Conservation (phyloP, 331 rosid species). For the Ulmus americana region DNA sequence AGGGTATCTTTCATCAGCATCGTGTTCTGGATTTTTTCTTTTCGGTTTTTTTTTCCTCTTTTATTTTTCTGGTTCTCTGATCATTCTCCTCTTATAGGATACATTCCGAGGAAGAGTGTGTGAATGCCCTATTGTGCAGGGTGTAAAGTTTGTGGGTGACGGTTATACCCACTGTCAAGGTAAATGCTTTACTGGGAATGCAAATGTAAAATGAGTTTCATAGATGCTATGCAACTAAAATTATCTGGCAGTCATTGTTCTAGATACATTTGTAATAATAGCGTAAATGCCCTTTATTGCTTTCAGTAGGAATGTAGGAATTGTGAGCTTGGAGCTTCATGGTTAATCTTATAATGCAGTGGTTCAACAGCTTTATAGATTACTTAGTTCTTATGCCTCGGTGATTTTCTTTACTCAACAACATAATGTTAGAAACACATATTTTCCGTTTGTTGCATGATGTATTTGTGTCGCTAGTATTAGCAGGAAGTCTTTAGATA, state of each 20-base stretch:
- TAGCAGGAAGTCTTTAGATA: too few species aligned
- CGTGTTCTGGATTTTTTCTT: constrained; percentile 9
- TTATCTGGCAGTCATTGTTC: neutral
- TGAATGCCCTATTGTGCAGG: constrained; percentile 82
- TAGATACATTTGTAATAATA: too few species aligned
- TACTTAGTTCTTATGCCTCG: too few species aligned
- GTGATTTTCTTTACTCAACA: neutral
- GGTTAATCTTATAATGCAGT: neutral
- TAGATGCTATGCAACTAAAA: neutral
- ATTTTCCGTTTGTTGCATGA: neutral
- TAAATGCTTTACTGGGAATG: constrained; percentile 22
- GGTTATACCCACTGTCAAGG: constrained; percentile 93
- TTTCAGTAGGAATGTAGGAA: neutral
- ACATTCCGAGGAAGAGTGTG: constrained; percentile 96
- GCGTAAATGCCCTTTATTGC: neutral
- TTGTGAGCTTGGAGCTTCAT: neutral
- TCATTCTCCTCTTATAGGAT: constrained; percentile 42
- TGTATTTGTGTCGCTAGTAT: too few species aligned
- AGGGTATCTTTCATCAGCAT: constrained; percentile 48
- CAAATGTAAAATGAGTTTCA: neutral
- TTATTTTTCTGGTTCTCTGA: constrained; percentile 13
- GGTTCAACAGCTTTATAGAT: neutral
- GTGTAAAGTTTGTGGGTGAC: constrained; percentile 74
- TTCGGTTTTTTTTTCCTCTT: constrained; percentile 4
- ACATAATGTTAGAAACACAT: neutral